Conservation (phyloP, 495 filamentous ascomycete species). For the Aspergillus nanangensis region DNA sequence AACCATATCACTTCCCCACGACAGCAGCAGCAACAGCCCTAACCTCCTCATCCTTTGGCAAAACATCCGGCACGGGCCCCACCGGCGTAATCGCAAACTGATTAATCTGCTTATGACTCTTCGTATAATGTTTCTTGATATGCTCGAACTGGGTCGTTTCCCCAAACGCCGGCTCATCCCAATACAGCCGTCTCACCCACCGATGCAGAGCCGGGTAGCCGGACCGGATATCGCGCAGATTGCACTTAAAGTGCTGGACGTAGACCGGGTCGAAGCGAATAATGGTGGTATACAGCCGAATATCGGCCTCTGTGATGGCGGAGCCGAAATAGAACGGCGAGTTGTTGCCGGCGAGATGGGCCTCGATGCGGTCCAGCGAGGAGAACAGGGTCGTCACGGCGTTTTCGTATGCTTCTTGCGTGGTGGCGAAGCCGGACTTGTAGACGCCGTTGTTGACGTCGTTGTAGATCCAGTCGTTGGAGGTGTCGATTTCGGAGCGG, state of each 20-base stretch:
- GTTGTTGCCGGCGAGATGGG: constrained; percentile 49
- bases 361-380: constrained; percentile 67
- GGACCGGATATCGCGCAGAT: constrained; percentile 74
- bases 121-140: constrained; percentile 70
- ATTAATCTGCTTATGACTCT: constrained; percentile 68
- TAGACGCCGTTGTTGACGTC: constrained; percentile 88
- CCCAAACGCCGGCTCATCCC: constrained; percentile 57
- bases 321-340: constrained; percentile 64
- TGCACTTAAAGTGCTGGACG: constrained; percentile 93
- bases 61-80: constrained; percentile 58
- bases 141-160: constrained; percentile 67
- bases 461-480: constrained; percentile 81
- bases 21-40: constrained; percentile 44
- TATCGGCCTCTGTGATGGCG: constrained; percentile 72
- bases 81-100: constrained; percentile 59
- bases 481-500: constrained; percentile 60
- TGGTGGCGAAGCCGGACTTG: constrained; percentile 67
- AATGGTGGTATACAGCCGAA: constrained; percentile 79
- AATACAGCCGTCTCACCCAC: constrained; percentile 66
- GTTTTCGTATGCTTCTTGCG: constrained; percentile 73
- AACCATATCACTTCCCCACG: constrained; percentile 19
- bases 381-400: constrained; percentile 64
- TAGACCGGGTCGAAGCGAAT: constrained; percentile 85
- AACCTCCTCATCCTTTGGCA: constrained; percentile 59
- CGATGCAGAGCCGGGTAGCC: constrained; percentile 67